phyloP scores from a whole-genome alignment of 2,329 filamentous ascomycete species.

The Chalaropsis thielavioides region DNA sequence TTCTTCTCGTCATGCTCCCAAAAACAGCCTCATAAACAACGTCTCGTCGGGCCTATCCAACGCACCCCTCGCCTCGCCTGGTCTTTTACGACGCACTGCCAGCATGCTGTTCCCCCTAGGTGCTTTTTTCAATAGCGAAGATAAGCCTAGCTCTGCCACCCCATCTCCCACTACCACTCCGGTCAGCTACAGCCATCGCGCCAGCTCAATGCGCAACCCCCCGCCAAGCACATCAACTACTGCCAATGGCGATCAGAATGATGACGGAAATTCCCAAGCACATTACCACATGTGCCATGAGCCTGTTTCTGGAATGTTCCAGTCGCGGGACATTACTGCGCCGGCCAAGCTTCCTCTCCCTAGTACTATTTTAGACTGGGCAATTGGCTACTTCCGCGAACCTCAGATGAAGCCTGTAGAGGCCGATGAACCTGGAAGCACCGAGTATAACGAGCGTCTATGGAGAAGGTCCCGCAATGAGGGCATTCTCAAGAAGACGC shows the following conservation, averaged over 20 bases:
- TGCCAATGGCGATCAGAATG: conserved; percentile 57
- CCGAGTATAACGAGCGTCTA: conserved; percentile 86
- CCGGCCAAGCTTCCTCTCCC: conserved; percentile 56
- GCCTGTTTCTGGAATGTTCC: conserved; percentile 65
- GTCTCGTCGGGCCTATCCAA: conserved; percentile 15
- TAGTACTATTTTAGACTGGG: conserved; percentile 87
- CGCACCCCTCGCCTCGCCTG: conserved; percentile 39
- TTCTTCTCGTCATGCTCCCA: conserved; percentile 22
- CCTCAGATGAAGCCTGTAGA: conserved; percentile 97
- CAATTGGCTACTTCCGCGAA: conserved; percentile 92
- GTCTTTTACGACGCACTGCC: conserved; percentile 47
- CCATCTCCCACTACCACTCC: conserved; percentile 19
- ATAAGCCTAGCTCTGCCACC: conserved; percentile 27
- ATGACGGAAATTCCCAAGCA: conserved; percentile 49
- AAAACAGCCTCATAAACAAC: conserved; percentile 27
- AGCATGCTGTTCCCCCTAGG: conserved; percentile 44
- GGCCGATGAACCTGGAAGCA: conserved; percentile 87
- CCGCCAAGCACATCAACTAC: conserved; percentile 23
- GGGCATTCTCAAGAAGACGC: conserved; percentile 77
- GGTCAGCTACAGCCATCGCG: conserved; percentile 22
- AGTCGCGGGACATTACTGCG: conserved; percentile 43
- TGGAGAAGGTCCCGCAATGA: conserved; percentile 92
- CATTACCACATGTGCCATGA: conserved; percentile 62
- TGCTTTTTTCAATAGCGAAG: conserved; percentile 38
- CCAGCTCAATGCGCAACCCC: conserved; percentile 20